These are phyloP conservation scores for Bauhinia variegata DNA, from an alignment of 306 rosid species.

Conservation along the genomic window DNA sequence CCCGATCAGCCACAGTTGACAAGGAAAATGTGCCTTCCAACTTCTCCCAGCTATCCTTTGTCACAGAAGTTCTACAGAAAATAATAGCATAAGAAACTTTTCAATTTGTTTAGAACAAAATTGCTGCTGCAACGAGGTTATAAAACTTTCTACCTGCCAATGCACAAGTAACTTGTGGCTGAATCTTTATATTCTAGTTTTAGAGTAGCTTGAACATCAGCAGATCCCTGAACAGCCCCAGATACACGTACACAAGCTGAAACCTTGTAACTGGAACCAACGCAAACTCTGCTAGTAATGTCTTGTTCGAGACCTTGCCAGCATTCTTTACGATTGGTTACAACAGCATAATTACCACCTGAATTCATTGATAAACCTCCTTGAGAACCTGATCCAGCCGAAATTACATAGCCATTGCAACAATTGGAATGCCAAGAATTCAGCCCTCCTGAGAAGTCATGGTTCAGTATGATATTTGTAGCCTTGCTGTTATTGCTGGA, in stretches of 20 bases:
- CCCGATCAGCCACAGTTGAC: conserved; percentile 60
- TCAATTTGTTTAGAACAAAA: conserved; percentile 21
- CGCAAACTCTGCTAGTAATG: conserved; percentile 60
- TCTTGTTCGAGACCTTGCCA: conserved; percentile 99
- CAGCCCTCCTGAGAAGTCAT: conserved; percentile 80
- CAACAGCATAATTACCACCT: conserved; percentile 59
- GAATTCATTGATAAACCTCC: conserved; percentile 37
- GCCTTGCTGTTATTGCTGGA: conserved; percentile 42
- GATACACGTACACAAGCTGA: conserved; percentile 81
- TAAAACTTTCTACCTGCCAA: conserved; percentile 65
- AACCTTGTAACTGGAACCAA: conserved; percentile 63
- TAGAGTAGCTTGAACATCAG: conserved; percentile 83
- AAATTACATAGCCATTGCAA: conserved; percentile 69
- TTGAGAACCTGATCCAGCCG: conserved; percentile 47
- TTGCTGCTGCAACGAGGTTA: conserved; percentile 14
- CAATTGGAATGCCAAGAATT: conserved; percentile 73
- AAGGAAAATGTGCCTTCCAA: conserved; percentile 80
- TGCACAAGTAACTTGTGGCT: conserved; percentile 60
- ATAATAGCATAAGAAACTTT: conserved; percentile 18
- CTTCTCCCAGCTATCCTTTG: conserved; percentile 68
- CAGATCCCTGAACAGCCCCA: conserved; percentile 56
- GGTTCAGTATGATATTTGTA: conserved; percentile 69
- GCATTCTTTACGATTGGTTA: conserved; percentile 65
- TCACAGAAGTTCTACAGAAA: conserved; percentile 67
- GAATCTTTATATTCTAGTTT: conserved; percentile 65